These are phyloP conservation scores for Metschnikowia colocasiae DNA, from an alignment of 805 yeast species.

Conservation along the genomic window DNA sequence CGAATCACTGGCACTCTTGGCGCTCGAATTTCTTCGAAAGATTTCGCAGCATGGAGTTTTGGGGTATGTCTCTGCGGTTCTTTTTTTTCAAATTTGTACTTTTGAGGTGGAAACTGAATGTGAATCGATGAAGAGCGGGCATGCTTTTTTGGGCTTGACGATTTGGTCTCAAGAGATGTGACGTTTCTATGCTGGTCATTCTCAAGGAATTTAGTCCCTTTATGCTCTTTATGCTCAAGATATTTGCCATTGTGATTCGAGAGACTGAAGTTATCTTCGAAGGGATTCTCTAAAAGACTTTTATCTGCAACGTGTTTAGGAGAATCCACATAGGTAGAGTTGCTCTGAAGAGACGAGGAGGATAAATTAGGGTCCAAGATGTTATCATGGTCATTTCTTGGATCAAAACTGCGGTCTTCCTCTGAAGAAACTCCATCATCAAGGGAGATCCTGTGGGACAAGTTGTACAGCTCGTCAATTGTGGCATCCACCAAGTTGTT, in stretches of 20 bases:
- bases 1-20: conserved; percentile 42
- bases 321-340: not conserved
- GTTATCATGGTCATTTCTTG: not conserved
- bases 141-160: not conserved
- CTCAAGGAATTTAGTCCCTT: not conserved
- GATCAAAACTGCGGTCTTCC: conserved; percentile 6
- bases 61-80: conserved; percentile 1
- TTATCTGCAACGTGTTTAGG: not conserved
- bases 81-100: conserved; percentile 26
- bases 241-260: not conserved
- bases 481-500: conserved; percentile 10
- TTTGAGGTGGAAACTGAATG: conserved; percentile 37
- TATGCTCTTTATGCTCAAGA: not conserved
- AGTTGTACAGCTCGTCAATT: conserved; percentile 30
- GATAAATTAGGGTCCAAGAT: not conserved
- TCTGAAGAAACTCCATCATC: conserved; percentile 21
- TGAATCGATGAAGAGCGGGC: conserved; percentile 11
- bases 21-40: not conserved
- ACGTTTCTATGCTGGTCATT: not conserved
- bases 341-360: conserved; percentile 4
- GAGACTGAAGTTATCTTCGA: not conserved
- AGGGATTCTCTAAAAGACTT: not conserved
- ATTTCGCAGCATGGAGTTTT: not conserved
- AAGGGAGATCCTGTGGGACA: conserved; percentile 20
- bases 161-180: not conserved